A percentile compares a stretch with the other conserved stretches of the same genome.
Evolutionary conservation across 257 asterid genomes (phyloP).

Genomic region (Rauvolfia tetraphylla): DNA sequence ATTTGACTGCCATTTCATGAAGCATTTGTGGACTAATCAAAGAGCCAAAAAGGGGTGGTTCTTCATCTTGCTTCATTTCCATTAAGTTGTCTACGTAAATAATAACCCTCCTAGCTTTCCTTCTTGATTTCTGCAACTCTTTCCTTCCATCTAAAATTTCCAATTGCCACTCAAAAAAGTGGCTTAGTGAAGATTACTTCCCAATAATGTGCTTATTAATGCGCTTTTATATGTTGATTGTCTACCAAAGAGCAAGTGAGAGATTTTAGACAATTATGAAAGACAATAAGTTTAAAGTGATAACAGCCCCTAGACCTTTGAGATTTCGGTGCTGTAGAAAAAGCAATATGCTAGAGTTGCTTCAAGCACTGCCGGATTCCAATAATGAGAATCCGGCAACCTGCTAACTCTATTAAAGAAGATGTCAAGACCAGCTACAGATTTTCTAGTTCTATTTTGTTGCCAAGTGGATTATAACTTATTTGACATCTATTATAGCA

Average conservation of each 20-base stretch:
- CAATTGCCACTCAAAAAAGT: neutral
- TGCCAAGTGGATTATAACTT: neutral
- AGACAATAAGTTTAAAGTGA: too few species aligned
- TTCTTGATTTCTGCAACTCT: neutral
- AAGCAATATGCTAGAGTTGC: neutral
- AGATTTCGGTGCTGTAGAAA: neutral
- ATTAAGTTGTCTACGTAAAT: neutral
- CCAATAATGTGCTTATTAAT: neutral
- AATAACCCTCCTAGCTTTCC: neutral
- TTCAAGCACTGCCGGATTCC: neutral
- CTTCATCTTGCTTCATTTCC: neutral
- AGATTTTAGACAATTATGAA: too few species aligned
- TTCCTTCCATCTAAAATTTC: neutral
- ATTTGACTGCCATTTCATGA: neutral
- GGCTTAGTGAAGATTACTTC: neutral
- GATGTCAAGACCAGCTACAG: neutral
- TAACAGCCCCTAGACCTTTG: neutral
- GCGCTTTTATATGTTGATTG: too few species aligned
- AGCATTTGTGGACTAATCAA: neutral
- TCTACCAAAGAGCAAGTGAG: too few species aligned
- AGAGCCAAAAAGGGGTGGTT: neutral
- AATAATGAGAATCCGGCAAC: neutral
- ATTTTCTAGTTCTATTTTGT: neutral
- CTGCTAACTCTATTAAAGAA: neutral
- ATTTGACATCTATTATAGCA: neutral